Percentiles rank a stretch among this genome's conserved stretches.
phyloP scores from a whole-genome alignment of 768 basidiomycete genomes.

The Tulasnella sp. region DNA sequence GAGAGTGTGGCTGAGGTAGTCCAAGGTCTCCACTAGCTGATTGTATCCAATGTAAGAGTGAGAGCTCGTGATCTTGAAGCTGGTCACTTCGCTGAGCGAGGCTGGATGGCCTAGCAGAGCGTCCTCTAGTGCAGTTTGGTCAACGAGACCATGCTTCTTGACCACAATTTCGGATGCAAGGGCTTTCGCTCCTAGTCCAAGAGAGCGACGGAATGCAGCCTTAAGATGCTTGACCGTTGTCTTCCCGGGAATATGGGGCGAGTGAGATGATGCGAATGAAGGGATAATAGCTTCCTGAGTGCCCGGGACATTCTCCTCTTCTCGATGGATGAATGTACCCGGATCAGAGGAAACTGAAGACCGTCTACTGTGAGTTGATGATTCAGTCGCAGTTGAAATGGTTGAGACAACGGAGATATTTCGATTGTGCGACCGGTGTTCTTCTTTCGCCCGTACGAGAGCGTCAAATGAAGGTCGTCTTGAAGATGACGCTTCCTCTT shows the following conservation, averaged over 20 bases:
- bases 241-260: not conserved
- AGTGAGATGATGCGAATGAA: not conserved
- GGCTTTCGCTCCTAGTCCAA: not conserved
- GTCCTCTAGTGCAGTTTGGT: not conserved
- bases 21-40: constrained; percentile 10
- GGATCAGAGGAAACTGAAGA: not conserved
- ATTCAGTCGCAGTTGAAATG: not conserved
- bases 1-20: constrained; percentile 14
- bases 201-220: not conserved
- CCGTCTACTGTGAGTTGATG: not conserved
- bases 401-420: not conserved
- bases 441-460: not conserved
- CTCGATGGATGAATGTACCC: not conserved
- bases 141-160: not conserved
- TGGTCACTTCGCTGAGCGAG: not conserved
- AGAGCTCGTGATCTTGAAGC: constrained; percentile 23
- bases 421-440: not conserved
- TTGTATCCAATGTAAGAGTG: constrained; percentile 18
- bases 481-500: not conserved
- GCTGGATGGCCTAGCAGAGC: not conserved
- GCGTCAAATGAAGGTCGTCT: not conserved
- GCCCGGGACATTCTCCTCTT: not conserved
- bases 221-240: not conserved
- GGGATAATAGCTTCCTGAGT: not conserved
- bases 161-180: not conserved